phyloP scores from a whole-genome alignment of 225 moss, liverwort and hornwort genomes.

The Physcomitrium patens region DNA sequence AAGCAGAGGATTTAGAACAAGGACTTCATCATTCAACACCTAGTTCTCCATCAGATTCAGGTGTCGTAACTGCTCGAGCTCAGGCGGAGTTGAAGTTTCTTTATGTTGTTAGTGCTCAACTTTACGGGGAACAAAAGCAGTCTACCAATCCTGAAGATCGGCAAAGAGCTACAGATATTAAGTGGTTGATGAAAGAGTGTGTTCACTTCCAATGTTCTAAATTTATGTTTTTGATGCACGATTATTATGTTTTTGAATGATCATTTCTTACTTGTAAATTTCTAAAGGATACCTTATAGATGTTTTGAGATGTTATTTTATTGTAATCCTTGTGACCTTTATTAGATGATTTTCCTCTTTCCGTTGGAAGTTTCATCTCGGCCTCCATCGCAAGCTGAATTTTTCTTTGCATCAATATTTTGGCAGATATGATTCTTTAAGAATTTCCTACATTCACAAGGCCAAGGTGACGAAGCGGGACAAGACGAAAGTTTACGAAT shows the following conservation, averaged over 20 bases:
- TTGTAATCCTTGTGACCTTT: background rate
- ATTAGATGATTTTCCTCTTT: background rate
- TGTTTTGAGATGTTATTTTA: background rate
- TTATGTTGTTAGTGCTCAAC: conserved; percentile 37
- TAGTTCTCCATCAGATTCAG: background rate
- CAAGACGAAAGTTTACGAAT: background rate
- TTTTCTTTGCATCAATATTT: background rate
- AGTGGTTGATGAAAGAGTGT: conserved; percentile 30
- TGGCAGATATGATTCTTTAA: conserved; percentile 31
- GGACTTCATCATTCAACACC: background rate
- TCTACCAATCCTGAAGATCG: background rate
- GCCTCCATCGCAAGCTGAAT: background rate
- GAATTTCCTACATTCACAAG: conserved; percentile 34
- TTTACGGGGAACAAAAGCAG: conserved; percentile 30
- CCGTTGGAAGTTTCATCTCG: background rate
- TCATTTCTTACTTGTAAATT: background rate
- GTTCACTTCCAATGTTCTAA: background rate
- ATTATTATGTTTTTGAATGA: background rate
- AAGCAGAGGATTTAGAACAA: conserved; percentile 30
- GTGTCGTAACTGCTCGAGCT: conserved; percentile 15
- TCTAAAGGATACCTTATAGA: background rate
- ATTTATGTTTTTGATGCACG: background rate
- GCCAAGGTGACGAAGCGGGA: conserved; percentile 8
- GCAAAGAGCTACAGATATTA: conserved; percentile 36
- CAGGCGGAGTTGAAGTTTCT: conserved; percentile 37